Evolutionary conservation across 306 rosid genomes (phyloP).

Genomic region (Vicia sativa): DNA sequence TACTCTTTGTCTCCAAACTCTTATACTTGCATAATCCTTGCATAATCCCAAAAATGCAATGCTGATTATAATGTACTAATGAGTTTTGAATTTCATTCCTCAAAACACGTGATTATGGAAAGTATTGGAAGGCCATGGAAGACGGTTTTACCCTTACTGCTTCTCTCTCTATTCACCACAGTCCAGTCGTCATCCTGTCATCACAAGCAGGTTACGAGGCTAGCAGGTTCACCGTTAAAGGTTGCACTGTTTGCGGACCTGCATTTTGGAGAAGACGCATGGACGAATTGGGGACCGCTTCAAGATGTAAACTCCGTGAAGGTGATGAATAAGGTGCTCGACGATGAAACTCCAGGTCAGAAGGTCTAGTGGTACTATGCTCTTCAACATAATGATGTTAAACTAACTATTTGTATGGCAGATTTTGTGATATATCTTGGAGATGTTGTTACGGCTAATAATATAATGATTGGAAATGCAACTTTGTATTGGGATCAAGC

Average conservation of each 20-base stretch:
- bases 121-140: not conserved
- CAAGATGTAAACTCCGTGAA: constrained; percentile 65
- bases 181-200: too few relatives aligned
- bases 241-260: constrained; percentile 72
- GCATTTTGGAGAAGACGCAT: constrained; percentile 75
- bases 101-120: constrained; percentile 6
- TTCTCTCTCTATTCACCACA: not conserved
- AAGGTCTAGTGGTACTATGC: too few relatives aligned
- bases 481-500: constrained; percentile 85
- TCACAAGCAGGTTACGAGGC: constrained; percentile 30
- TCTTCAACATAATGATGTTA: constrained; percentile 22
- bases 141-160: not conserved
- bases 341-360: too few relatives aligned
- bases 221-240: constrained; percentile 51
- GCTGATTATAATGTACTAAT: not conserved
- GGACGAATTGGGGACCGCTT: constrained; percentile 71
- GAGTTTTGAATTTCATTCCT: not conserved
- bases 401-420: constrained; percentile 36
- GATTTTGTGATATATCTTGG: constrained; percentile 92
- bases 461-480: constrained; percentile 68
- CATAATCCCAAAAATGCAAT: not conserved
- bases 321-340: constrained; percentile 27
- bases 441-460: constrained; percentile 86
- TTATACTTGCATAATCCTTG: too few relatives aligned
- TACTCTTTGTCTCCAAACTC: too few relatives aligned